Evolutionary conservation across 352 stramenopile species (phyloP).

Genomic region (Pythium sukuiense): DNA sequence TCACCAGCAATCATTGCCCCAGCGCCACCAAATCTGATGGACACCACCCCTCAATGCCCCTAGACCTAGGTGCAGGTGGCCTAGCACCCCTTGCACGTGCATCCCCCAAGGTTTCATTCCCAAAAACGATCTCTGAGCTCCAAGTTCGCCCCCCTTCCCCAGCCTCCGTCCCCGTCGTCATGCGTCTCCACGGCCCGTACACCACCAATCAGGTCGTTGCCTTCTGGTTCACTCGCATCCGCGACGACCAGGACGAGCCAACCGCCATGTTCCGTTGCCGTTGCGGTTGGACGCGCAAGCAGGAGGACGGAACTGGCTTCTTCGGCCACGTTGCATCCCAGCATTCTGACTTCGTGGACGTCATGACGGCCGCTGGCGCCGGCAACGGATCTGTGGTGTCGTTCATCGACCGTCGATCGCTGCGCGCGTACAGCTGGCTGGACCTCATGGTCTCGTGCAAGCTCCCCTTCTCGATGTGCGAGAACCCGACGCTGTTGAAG

Average conservation of each 20-base stretch:
- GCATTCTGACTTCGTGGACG: neutral
- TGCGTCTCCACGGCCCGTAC: constrained; percentile 3
- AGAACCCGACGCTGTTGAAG: neutral
- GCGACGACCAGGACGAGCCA: neutral
- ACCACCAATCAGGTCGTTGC: constrained; percentile 1
- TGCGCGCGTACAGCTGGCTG: constrained; percentile 5
- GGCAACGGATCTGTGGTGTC: neutral
- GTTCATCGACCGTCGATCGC: neutral
- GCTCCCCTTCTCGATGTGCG: constrained; percentile 10
- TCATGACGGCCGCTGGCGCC: neutral
- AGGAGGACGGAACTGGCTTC: neutral
- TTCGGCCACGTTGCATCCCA: constrained; percentile 1
- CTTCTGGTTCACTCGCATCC: neutral
- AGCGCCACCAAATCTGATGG: neutral
- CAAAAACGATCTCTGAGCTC: neutral
- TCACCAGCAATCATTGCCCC: neutral
- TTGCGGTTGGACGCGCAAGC: neutral
- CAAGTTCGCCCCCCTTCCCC: neutral
- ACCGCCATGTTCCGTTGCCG: neutral
- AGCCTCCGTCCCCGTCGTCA: neutral
- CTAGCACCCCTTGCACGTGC: neutral
- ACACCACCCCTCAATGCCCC: neutral
- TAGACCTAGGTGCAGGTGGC: neutral
- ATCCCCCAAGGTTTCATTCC: neutral
- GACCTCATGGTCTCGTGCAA: constrained; percentile 8